Conservation (phyloP, 352 stramenopile species). For the Pythium volutum region DNA sequence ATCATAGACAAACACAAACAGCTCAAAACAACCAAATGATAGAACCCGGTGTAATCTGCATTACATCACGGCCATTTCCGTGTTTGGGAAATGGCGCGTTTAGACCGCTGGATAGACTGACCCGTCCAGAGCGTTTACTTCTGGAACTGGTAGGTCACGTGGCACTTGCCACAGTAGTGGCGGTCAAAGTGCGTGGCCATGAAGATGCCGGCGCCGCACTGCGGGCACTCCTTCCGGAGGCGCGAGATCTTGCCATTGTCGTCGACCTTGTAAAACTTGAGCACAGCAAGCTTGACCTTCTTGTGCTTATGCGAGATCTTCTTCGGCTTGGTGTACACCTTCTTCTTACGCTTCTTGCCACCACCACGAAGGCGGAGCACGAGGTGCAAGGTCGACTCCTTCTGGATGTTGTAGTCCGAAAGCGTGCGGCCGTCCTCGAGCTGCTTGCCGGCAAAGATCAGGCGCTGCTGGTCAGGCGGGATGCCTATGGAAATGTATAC, state of each 20-base stretch:
- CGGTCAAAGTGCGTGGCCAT: constrained; percentile 99
- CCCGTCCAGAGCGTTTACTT: constrained; percentile 19
- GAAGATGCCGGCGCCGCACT: constrained; percentile 97
- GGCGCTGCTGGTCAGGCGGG: constrained; percentile 90
- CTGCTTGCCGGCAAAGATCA: constrained; percentile 34
- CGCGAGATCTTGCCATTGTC: constrained; percentile 96
- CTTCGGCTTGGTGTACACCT: constrained; percentile 99
- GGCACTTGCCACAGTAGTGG: constrained; percentile 99
- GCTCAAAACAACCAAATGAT: background rate
- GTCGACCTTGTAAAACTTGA: constrained; percentile 98
- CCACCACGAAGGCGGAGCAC: constrained; percentile 93
- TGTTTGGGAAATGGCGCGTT: background rate
- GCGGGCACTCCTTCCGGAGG: constrained; percentile 97
- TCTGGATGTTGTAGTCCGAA: constrained; percentile 36
- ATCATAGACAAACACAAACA: background rate
- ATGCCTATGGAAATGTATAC: constrained; percentile 69
- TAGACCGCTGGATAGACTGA: background rate
- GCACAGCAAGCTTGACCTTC: constrained; percentile 96
- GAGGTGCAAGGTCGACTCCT: constrained; percentile 95
- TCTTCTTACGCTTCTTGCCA: constrained; percentile 99
- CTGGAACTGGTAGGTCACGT: constrained; percentile 95
- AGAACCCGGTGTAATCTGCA: constrained; percentile 17
- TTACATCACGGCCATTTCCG: background rate
- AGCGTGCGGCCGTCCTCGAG: constrained; percentile 29
- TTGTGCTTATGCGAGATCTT: constrained; percentile 98